Base-by-base conservation (phyloP, 352 stramenopile genomes). In the Phytopythium kandeliae region DNA sequence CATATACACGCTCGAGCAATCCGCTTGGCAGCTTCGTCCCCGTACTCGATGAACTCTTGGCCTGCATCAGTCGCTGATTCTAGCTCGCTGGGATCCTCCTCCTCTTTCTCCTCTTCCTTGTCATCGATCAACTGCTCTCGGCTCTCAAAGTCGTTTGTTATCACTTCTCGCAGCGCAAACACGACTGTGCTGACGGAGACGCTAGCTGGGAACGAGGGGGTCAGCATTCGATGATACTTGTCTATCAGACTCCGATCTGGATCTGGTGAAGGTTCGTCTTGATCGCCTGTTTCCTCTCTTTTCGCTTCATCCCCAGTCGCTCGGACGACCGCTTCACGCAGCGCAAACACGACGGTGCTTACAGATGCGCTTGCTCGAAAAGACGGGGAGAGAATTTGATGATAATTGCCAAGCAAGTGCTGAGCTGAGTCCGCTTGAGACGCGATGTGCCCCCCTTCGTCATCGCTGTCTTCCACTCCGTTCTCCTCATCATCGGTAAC, bases 11-110 rank as follows among this genome's bases (percentile, higher is more conserved):
- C 45, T 45, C 31, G 12, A 25, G 72, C 67, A 16, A 85, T 28
- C 17, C 74, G 60, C 6, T 68, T 46, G 0, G 65, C 60, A 2
- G 72, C 57, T 9, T 63, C 49, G 46, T 90, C 76, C 1, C 66
- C 63, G 38, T 85, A 36, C 10, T 81, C 59, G 31, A 87, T 60
- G 43, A 86, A 86, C 33, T 67, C 60, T 25, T 84, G 51, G 16
- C 64, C 31, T 34, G 37, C n/a, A 30, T 55, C 38, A 16, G 16
- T 9, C 17, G 40, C 24, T 17, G 4, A 10, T 11, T 1, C 22
- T 7, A 43, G n/a, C n/a, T n/a, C n/a, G n/a, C n/a, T n/a, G n/a
- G n/a, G n/a, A n/a, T n/a, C n/a, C n/a, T n/a, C 31, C 37, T 24
- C 12, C 35, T 54, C 48, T n/a, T 19, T 30, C 15, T 54, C 33